Conservation (phyloP, 495 filamentous ascomycete species). For the Penicillium lagena region DNA sequence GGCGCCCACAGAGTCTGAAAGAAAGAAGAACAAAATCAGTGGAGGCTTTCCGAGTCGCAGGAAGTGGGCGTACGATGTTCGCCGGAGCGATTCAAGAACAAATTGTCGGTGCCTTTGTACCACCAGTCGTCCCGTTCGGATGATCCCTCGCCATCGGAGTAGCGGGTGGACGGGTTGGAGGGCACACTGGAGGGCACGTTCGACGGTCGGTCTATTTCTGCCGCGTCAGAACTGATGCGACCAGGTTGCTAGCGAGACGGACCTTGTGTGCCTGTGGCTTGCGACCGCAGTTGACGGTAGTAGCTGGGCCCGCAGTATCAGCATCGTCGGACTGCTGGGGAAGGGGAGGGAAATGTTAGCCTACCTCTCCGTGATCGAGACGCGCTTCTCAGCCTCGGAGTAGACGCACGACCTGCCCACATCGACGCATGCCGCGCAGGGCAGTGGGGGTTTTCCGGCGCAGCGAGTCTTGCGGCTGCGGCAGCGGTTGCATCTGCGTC, state of each 20-base stretch:
- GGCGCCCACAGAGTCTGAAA: constrained; percentile 27
- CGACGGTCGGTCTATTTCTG: constrained; percentile 1
- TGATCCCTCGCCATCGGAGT: constrained; percentile 13
- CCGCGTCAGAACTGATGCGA: background rate
- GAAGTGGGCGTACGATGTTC: constrained; percentile 23
- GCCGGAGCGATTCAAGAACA: constrained; percentile 29
- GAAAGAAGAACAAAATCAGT: background rate
- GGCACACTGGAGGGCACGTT: constrained; percentile 4
- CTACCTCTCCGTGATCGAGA: constrained; percentile 30
- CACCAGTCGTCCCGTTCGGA: constrained; percentile 34
- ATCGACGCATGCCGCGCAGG: constrained; percentile 29
- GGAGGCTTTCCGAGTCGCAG: background rate
- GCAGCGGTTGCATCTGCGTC: constrained; percentile 30
- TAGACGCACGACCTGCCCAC: constrained; percentile 26
- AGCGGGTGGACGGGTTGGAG: constrained; percentile 3
- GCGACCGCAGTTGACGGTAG: constrained; percentile 24
- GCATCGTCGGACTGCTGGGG: background rate
- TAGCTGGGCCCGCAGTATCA: constrained; percentile 13
- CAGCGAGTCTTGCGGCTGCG: constrained; percentile 29
- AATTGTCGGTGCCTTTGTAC: constrained; percentile 30
- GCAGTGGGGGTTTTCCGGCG: constrained; percentile 27
- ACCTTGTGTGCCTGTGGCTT: constrained; percentile 11
- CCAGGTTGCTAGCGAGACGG: background rate
- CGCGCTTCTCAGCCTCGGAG: constrained; percentile 30
- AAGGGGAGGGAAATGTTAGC: background rate